phyloP scores from a whole-genome alignment of 345 rosid species.

The Pseudoturritis turrita region DNA sequence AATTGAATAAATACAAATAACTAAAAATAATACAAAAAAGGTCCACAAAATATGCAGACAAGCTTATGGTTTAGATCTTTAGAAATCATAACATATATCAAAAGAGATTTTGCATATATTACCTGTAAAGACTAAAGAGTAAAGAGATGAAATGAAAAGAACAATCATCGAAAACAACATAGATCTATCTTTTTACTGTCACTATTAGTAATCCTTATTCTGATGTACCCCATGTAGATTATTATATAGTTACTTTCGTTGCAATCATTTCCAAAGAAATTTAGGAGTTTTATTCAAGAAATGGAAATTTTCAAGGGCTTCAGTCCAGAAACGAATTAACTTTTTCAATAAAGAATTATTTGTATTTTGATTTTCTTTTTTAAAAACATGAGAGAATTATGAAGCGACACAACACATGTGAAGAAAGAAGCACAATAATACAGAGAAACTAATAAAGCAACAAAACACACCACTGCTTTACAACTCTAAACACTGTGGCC shows the following conservation, averaged over 20 bases:
- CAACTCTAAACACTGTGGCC: slow-evolving; percentile 8
- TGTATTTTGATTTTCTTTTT: neutral
- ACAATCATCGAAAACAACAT: neutral
- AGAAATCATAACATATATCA: slow-evolving; percentile 6
- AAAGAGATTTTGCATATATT: slow-evolving; percentile 26
- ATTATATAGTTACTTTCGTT: neutral
- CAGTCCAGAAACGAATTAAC: neutral
- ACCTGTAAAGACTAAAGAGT: slow-evolving; percentile 19
- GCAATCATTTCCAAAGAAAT: neutral
- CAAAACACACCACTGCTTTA: slow-evolving; percentile 25
- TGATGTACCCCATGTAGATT: neutral
- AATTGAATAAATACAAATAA: neutral
- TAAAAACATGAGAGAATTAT: neutral
- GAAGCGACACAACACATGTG: slow-evolving; percentile 30
- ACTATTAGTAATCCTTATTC: neutral
- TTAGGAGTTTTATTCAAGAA: neutral
- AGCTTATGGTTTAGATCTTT: slow-evolving; percentile 14
- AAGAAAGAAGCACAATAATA: slow-evolving; percentile 2
- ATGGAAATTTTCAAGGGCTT: neutral
- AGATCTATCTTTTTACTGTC: slow-evolving; percentile 13
- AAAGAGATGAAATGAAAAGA: neutral
- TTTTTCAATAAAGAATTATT: neutral
- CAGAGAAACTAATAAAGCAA: slow-evolving; percentile 11
- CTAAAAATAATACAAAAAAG: neutral
- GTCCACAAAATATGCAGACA: slow-evolving; percentile 9